Evolutionary conservation across 2,329 filamentous ascomycete species (phyloP).

Genomic region (Colletotrichum karsti): DNA sequence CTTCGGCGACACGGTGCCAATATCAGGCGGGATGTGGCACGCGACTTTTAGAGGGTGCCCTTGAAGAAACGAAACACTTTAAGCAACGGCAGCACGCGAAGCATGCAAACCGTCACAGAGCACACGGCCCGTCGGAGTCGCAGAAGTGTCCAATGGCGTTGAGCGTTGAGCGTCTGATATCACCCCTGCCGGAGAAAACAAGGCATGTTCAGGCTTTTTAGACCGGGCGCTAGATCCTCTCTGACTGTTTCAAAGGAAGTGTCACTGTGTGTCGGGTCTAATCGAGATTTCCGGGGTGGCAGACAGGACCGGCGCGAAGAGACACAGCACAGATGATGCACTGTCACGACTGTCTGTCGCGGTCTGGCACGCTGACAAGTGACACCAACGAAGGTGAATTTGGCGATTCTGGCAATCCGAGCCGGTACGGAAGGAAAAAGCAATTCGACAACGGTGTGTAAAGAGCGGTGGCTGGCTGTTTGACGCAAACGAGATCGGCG

Average conservation of each 20-base stretch:
- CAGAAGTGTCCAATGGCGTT: slow-evolving; percentile 2
- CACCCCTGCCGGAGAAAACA: slow-evolving; percentile 17
- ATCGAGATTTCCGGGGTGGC: slow-evolving; percentile 16
- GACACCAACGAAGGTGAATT: background rate
- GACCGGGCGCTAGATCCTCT: slow-evolving; percentile 18
- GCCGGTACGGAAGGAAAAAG: background rate
- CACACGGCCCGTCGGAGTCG: slow-evolving; percentile 16
- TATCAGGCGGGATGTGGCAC: background rate
- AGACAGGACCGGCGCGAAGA: slow-evolving; percentile 13
- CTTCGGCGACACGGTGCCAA: slow-evolving; percentile 7
- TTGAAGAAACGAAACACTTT: slow-evolving; percentile 27
- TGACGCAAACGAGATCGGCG: background rate
- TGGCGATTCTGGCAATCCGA: background rate
- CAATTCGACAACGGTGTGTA: background rate
- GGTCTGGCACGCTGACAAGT: slow-evolving; percentile 6
- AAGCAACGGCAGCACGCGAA: slow-evolving; percentile 20
- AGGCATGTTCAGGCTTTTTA: slow-evolving; percentile 10
- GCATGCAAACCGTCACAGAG: background rate
- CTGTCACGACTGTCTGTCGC: slow-evolving; percentile 15
- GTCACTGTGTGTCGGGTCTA: slow-evolving; percentile 25
- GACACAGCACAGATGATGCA: slow-evolving; percentile 23
- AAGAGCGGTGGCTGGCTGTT: background rate
- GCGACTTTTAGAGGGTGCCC: slow-evolving; percentile 11
- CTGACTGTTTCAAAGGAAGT: slow-evolving; percentile 26
- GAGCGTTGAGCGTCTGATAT: slow-evolving; percentile 10